A percentile compares a stretch with the other conserved stretches of the same genome.
phyloP scores from a whole-genome alignment of 371 early-diverging fungal species.

The Ecytonucleospora hepatopenaei region DNA sequence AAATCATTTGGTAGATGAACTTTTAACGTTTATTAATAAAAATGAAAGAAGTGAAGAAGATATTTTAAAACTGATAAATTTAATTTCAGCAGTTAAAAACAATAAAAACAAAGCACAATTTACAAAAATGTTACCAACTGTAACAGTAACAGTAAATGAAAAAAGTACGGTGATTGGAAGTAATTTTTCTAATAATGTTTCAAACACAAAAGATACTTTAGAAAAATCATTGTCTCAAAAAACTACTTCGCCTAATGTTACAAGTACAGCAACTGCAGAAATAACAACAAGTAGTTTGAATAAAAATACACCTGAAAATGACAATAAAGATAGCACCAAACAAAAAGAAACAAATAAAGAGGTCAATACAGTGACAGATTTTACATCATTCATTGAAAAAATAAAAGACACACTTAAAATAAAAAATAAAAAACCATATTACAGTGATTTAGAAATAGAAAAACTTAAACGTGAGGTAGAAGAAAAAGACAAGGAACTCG shows the following conservation, averaged over 20 bases:
- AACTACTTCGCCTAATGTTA: background rate
- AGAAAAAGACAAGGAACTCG: background rate
- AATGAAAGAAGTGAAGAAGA: conserved; percentile 15
- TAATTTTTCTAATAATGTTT: background rate
- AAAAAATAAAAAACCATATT: background rate
- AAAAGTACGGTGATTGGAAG: background rate
- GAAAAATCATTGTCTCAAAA: background rate
- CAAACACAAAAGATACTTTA: background rate
- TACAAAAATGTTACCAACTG: background rate
- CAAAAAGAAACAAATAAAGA: background rate
- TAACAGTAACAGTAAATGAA: background rate
- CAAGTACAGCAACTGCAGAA: background rate
- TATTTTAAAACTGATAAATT: conserved; percentile 5
- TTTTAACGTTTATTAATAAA: conserved; percentile 6
- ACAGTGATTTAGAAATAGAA: background rate
- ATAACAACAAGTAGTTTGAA: conserved; percentile 2
- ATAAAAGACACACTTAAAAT: background rate
- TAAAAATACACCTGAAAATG: background rate
- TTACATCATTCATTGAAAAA: too few species aligned
- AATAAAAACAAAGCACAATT: background rate
- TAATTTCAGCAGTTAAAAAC: conserved; percentile 1
- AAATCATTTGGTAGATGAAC: conserved; percentile 2
- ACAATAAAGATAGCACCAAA: background rate
- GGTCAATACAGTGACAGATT: background rate
- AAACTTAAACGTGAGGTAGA: background rate